These are phyloP conservation scores for Aureobasidium sp. DNA, from an alignment of 2,329 filamentous ascomycete species.

Conservation along the genomic window DNA sequence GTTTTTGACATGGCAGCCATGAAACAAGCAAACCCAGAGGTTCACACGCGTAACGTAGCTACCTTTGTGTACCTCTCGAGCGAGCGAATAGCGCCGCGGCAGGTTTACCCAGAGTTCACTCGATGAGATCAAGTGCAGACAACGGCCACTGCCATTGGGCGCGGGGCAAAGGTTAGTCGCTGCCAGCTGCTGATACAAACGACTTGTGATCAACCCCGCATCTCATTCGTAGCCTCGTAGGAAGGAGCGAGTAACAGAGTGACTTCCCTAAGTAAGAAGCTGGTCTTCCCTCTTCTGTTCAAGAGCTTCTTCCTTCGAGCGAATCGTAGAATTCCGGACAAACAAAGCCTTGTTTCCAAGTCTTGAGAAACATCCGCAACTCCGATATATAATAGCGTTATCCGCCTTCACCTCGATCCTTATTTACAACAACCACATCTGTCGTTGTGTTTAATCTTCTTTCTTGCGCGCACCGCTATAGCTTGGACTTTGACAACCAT, in stretches of 20 bases:
- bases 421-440: neutral
- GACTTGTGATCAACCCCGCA: slow-evolving; percentile 10
- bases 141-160: slow-evolving; percentile 2
- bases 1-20: neutral
- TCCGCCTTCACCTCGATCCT: neutral
- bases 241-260: neutral
- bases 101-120: neutral
- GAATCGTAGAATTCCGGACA: neutral
- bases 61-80: neutral
- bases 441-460: neutral
- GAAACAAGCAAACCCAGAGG: neutral
- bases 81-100: neutral
- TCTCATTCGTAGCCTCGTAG: neutral
- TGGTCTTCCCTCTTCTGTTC: neutral
- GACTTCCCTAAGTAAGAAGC: neutral
- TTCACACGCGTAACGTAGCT: neutral
- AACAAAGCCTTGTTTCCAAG: neutral
- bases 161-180: neutral
- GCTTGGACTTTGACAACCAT: neutral
- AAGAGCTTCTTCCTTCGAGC: neutral
- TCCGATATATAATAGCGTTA: slow-evolving; percentile 2
- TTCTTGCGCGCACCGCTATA: neutral
- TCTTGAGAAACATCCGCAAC: neutral
- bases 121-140: neutral
- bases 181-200: slow-evolving; percentile 1